Percentiles rank a stretch among this genome's conserved stretches.
These are phyloP conservation scores for Aureobasidium musti DNA, from an alignment of 2,329 filamentous ascomycete species.

Conservation along the genomic window DNA sequence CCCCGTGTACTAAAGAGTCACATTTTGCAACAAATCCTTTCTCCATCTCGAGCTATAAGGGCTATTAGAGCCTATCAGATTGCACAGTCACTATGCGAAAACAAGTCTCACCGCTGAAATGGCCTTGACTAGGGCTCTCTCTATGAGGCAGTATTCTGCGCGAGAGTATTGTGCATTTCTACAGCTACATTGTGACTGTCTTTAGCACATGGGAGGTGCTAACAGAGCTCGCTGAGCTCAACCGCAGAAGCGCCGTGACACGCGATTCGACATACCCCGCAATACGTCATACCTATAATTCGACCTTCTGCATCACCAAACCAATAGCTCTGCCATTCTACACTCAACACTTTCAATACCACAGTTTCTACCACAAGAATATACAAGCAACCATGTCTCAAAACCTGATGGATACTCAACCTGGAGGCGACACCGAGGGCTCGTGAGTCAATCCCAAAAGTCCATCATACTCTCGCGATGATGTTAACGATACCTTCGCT, in stretches of 20 bases:
- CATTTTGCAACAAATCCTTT: too few relatives aligned
- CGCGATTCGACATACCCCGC: slow-evolving; percentile 2
- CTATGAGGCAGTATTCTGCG: too few relatives aligned
- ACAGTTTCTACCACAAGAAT: not conserved
- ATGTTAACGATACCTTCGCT: not conserved
- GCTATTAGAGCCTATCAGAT: too few relatives aligned
- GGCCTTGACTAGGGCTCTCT: too few relatives aligned
- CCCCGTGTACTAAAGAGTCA: too few relatives aligned
- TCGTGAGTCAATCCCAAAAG: not conserved
- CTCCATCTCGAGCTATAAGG: too few relatives aligned
- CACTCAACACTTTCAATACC: slow-evolving; percentile 10
- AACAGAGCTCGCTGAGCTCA: slow-evolving; percentile 7
- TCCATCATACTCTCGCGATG: not conserved
- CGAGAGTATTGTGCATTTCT: too few relatives aligned
- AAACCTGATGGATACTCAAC: slow-evolving; percentile 60
- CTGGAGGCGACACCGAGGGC: slow-evolving; percentile 54
- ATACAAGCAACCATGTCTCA: slow-evolving; percentile 48
- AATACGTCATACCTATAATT: not conserved
- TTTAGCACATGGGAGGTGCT: too few relatives aligned
- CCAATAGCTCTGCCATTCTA: not conserved
- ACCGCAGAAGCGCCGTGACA: slow-evolving; percentile 9
- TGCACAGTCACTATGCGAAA: too few relatives aligned
- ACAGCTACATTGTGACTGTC: too few relatives aligned
- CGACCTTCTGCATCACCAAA: not conserved
- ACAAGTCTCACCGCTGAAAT: too few relatives aligned